Evolutionary conservation across 2,329 filamentous ascomycete species (phyloP).

Genomic region (Elsinoe australis): DNA sequence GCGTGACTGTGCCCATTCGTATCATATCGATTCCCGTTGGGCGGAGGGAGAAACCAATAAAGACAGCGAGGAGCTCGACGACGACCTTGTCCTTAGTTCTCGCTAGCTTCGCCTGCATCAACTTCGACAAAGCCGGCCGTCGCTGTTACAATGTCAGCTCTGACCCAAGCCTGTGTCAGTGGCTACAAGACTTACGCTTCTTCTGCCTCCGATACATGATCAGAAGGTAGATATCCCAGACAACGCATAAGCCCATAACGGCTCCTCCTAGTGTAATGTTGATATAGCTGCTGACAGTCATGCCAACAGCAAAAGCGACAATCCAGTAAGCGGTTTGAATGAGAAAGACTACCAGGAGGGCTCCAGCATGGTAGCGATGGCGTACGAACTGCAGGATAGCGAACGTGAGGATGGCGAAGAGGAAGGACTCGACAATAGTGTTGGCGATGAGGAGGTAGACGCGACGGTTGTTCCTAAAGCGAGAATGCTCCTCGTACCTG

Average conservation of each 20-base stretch:
- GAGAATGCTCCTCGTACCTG: background rate
- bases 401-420: background rate
- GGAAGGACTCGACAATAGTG: background rate
- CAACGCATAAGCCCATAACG: background rate
- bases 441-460: slow-evolving; percentile 4
- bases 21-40: too few species aligned
- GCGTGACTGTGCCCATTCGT: too few species aligned
- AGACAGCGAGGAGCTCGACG: too few species aligned
- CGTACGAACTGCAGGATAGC: background rate
- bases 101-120: too few species aligned
- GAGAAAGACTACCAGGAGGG: background rate
- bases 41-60: too few species aligned
- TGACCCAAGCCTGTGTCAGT: background rate
- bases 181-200: background rate
- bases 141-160: background rate
- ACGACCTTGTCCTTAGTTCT: too few species aligned
- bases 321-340: background rate
- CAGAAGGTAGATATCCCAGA: background rate
- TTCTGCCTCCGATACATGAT: background rate
- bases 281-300: background rate
- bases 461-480: background rate
- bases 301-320: background rate
- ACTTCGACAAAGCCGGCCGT: too few species aligned
- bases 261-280: background rate
- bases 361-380: background rate